phyloP scores from a whole-genome alignment of 495 filamentous ascomycete genomes.

The Jackrogersella multiformis region DNA sequence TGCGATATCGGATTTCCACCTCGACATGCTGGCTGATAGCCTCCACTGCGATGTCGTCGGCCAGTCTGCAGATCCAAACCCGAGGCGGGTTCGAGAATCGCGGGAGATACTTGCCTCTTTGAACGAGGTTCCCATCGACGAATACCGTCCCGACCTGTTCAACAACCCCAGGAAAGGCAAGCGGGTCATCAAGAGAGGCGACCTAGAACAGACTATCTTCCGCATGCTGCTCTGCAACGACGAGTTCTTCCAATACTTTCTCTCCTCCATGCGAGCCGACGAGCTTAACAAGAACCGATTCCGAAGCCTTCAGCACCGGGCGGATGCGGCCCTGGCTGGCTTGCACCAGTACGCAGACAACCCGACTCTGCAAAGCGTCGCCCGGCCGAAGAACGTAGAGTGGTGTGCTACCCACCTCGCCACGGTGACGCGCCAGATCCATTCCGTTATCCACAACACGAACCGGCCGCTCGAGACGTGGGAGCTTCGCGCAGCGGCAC shows the following conservation, averaged over 20 bases:
- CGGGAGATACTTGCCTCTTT: slow-evolving; percentile 56
- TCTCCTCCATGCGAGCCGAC: slow-evolving; percentile 47
- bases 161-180: slow-evolving; percentile 32
- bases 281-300: slow-evolving; percentile 54
- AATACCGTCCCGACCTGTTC: slow-evolving; percentile 53
- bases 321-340: slow-evolving; percentile 50
- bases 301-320: slow-evolving; percentile 51
- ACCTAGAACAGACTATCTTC: slow-evolving; percentile 57
- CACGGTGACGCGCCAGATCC: slow-evolving; percentile 48
- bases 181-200: slow-evolving; percentile 49
- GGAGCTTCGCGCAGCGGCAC: slow-evolving; percentile 52
- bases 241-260: slow-evolving; percentile 55
- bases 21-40: slow-evolving; percentile 57
- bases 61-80: slow-evolving; percentile 43
- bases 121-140: slow-evolving; percentile 45
- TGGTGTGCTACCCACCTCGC: slow-evolving; percentile 55
- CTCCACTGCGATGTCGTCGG: slow-evolving; percentile 54
- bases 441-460: slow-evolving; percentile 47
- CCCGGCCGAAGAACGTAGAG: slow-evolving; percentile 31
- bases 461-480: slow-evolving; percentile 45
- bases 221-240: slow-evolving; percentile 57
- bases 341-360: slow-evolving; percentile 46
- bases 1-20: slow-evolving; percentile 53
- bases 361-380: slow-evolving; percentile 19
- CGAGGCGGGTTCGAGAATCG: slow-evolving; percentile 50